Evolutionary conservation across 495 filamentous ascomycete genomes (phyloP).

Genomic region (Poronia punctata): DNA sequence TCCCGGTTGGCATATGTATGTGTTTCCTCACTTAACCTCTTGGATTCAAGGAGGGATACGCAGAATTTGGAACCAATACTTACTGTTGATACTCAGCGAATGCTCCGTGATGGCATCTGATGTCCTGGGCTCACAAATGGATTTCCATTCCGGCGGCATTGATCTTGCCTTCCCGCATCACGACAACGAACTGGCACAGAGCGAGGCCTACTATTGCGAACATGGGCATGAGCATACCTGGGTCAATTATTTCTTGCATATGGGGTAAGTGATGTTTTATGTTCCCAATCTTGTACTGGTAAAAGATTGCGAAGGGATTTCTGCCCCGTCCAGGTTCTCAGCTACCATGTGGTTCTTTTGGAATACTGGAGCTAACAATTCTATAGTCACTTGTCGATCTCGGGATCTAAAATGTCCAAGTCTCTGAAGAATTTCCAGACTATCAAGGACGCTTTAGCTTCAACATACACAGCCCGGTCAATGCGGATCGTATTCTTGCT

Average conservation of each 20-base stretch:
- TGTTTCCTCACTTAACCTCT: neutral
- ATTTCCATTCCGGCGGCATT: conserved; percentile 90
- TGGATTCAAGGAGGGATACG: neutral
- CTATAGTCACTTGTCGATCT: conserved; percentile 72
- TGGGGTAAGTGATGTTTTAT: conserved; percentile 39
- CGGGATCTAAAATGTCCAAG: conserved; percentile 92
- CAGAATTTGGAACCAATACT: no score
- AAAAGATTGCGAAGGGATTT: no score
- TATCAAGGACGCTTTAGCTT: conserved; percentile 71
- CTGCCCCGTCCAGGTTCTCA: neutral
- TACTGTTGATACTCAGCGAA: conserved; percentile 37
- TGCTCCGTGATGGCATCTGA: conserved; percentile 95
- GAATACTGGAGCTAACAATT: neutral
- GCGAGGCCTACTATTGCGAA: conserved; percentile 72
- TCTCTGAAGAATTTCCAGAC: conserved; percentile 96
- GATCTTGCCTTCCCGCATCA: conserved; percentile 95
- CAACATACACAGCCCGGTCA: conserved; percentile 69
- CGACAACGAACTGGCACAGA: conserved; percentile 93
- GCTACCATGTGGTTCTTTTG: neutral
- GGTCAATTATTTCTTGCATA: conserved; percentile 96
- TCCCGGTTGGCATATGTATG: conserved; percentile 85
- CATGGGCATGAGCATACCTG: conserved; percentile 59
- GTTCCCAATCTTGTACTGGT: neutral
- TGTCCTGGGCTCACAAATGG: conserved; percentile 71
- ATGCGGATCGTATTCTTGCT: conserved; percentile 85